Percentiles rank a stretch among this genome's conserved stretches.
phyloP scores from a whole-genome alignment of 2,329 filamentous ascomycete genomes.

The Aspergillus pseudoglaucus region DNA sequence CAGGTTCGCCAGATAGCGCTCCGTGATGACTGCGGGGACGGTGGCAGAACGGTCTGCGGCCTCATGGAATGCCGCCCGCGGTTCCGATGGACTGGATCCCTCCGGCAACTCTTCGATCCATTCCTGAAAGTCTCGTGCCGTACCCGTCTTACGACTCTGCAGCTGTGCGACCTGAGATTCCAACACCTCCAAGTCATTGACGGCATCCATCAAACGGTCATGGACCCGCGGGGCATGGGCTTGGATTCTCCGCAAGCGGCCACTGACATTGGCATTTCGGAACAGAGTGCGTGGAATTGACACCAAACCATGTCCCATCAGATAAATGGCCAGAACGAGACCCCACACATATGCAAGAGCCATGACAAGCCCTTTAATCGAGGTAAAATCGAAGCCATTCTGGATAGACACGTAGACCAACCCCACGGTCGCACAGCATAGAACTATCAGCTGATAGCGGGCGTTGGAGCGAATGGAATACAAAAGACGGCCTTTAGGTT shows the following conservation, averaged over 20 bases:
- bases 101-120: slow-evolving; percentile 96
- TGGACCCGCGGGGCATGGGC: slow-evolving; percentile 71
- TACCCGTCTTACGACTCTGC: slow-evolving; percentile 71
- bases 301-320: slow-evolving; percentile 96
- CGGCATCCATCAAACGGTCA: slow-evolving; percentile 80
- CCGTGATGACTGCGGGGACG: slow-evolving; percentile 78
- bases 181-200: slow-evolving; percentile 70
- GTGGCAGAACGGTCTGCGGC: slow-evolving; percentile 22
- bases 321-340: slow-evolving; percentile 81
- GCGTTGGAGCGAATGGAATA: slow-evolving; percentile 85
- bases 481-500: slow-evolving; percentile 69
- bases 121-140: slow-evolving; percentile 68
- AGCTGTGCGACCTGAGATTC: slow-evolving; percentile 76
- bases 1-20: slow-evolving; percentile 85
- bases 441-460: slow-evolving; percentile 76
- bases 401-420: slow-evolving; percentile 77
- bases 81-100: slow-evolving; percentile 62
- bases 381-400: slow-evolving; percentile 64
- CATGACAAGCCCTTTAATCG: slow-evolving; percentile 81
- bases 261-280: slow-evolving; percentile 69
- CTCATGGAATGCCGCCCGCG: slow-evolving; percentile 36
- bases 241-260: slow-evolving; percentile 68
- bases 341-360: slow-evolving; percentile 93
- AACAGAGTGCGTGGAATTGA: slow-evolving; percentile 78
- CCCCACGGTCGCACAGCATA: slow-evolving; percentile 63